Conservation (phyloP, 257 asterid genomes). For the Solanum gracilifrons region DNA sequence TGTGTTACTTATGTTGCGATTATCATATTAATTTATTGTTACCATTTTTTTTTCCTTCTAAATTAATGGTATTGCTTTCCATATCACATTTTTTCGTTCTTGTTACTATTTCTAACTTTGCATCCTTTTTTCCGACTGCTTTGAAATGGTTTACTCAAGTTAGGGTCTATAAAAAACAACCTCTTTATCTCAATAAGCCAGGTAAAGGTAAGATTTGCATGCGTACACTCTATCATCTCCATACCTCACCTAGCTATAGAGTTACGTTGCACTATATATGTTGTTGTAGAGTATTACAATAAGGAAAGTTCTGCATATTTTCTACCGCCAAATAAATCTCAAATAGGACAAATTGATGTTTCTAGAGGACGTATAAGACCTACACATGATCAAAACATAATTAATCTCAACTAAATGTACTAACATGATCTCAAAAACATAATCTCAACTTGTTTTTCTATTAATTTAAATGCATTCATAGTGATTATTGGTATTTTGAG, state of each 20-base stretch:
- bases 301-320: neutral
- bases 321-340: neutral
- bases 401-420: neutral
- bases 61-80: neutral
- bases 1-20: neutral
- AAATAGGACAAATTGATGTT: neutral
- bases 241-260: neutral
- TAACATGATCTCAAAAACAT: neutral
- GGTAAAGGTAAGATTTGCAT: neutral
- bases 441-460: neutral
- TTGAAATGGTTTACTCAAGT: neutral
- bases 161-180: neutral
- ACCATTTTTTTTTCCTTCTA: neutral
- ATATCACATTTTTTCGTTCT: neutral
- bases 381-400: neutral
- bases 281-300: too few species aligned
- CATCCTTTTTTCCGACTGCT: neutral
- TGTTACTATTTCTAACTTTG: neutral
- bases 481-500: neutral
- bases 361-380: neutral
- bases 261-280: neutral
- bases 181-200: neutral
- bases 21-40: neutral
- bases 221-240: neutral
- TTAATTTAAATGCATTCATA: neutral